A percentile compares a stretch with the other conserved stretches of the same genome.
These are phyloP conservation scores for Nicotiana rustica DNA, from an alignment of 305 asterid genomes.

Conservation along the genomic window DNA sequence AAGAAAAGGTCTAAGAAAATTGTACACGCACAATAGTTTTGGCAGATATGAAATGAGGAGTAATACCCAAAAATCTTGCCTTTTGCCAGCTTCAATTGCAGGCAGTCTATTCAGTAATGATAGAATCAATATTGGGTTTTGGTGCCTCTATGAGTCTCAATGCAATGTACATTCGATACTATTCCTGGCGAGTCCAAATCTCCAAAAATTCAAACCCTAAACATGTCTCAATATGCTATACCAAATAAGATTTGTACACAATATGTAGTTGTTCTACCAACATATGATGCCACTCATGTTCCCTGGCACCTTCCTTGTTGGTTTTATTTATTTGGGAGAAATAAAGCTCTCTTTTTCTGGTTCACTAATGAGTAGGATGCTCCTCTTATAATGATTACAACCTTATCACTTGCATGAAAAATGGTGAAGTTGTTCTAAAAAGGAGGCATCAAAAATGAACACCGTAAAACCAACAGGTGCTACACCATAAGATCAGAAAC, in stretches of 20 bases:
- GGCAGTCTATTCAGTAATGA: slow-evolving; percentile 65
- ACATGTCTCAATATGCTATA: not conserved
- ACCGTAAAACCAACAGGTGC: not conserved
- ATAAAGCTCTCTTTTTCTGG: not conserved
- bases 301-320: not conserved
- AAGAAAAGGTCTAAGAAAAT: not conserved
- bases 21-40: not conserved
- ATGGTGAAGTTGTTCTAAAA: not conserved
- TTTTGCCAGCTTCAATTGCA: slow-evolving; percentile 63
- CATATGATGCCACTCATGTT: not conserved
- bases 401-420: not conserved
- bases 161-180: slow-evolving; percentile 52
- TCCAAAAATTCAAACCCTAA: slow-evolving; percentile 45
- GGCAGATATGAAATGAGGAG: not conserved
- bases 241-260: not conserved
- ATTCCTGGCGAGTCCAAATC: slow-evolving; percentile 54
- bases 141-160: slow-evolving; percentile 65
- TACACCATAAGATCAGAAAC: not conserved
- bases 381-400: not conserved
- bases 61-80: slow-evolving; percentile 17
- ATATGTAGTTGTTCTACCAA: not conserved
- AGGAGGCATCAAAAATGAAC: not conserved
- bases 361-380: too few species aligned
- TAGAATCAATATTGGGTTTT: slow-evolving; percentile 69
- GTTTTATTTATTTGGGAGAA: slow-evolving; percentile 2